phyloP scores from a whole-genome alignment of 495 filamentous ascomycete species.

The Symbiotaphrina buchneri region DNA sequence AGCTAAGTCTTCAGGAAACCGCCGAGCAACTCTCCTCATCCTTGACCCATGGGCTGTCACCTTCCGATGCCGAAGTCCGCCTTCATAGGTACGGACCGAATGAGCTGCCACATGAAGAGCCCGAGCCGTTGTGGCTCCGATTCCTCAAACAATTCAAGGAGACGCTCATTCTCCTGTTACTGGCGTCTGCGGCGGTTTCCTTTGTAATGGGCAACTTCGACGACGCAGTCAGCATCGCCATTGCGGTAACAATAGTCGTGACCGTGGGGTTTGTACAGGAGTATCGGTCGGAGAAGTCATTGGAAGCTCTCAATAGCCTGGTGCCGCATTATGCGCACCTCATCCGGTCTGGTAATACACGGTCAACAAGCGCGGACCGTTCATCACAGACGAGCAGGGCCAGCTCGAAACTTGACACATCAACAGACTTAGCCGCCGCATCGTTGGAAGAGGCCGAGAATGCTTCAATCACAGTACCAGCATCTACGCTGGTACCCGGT shows the following conservation, averaged over 20 bases:
- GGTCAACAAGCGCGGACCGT: slow-evolving; percentile 3
- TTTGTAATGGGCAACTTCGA: slow-evolving; percentile 88
- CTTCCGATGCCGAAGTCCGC: slow-evolving; percentile 56
- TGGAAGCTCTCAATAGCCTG: slow-evolving; percentile 82
- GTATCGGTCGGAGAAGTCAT: slow-evolving; percentile 90
- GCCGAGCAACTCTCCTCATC: slow-evolving; percentile 67
- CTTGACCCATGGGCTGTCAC: slow-evolving; percentile 53
- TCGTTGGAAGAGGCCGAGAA: slow-evolving; percentile 34
- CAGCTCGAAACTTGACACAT: slow-evolving; percentile 9
- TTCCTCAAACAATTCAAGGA: slow-evolving; percentile 96
- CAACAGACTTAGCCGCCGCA: slow-evolving; percentile 14
- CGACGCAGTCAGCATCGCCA: slow-evolving; percentile 83
- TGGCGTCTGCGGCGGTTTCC: slow-evolving; percentile 74
- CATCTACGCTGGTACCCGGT: slow-evolving; percentile 68
- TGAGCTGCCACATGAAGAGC: slow-evolving; percentile 81
- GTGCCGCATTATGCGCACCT: slow-evolving; percentile 89
- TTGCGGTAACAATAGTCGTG: slow-evolving; percentile 92
- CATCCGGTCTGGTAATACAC: slow-evolving; percentile 30
- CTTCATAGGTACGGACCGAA: slow-evolving; percentile 70
- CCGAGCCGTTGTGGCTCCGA: slow-evolving; percentile 82
- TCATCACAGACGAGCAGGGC: slow-evolving; percentile 15
- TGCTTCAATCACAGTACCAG: slow-evolving; percentile 61
- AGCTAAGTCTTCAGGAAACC: slow-evolving; percentile 51
- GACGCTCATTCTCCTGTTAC: slow-evolving; percentile 67
- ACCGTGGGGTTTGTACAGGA: slow-evolving; percentile 94